Conservation (phyloP, 495 filamentous ascomycete genomes). For the Hypoxylon perforatum region DNA sequence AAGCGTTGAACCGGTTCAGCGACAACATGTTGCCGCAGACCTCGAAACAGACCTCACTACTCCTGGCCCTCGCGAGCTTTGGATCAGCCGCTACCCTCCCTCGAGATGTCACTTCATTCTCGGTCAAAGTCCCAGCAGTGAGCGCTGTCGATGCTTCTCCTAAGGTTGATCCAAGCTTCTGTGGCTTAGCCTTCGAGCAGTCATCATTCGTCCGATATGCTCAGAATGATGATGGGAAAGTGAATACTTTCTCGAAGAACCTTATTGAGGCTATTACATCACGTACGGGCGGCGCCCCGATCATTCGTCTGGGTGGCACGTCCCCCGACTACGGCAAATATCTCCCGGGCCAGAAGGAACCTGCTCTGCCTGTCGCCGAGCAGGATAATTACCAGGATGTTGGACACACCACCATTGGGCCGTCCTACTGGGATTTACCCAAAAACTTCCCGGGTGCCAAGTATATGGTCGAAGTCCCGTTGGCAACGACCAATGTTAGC, state of each 20-base stretch:
- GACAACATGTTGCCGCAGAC: conserved; percentile 15
- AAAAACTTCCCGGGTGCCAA: conserved; percentile 40
- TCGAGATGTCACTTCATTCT: conserved; percentile 15
- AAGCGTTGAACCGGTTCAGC: conserved; percentile 1
- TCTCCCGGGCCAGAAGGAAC: conserved; percentile 40
- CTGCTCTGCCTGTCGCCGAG: conserved; percentile 42
- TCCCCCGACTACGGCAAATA: conserved; percentile 46
- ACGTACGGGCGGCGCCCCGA: conserved; percentile 42
- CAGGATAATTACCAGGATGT: conserved; percentile 45
- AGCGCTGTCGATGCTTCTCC: conserved; percentile 19
- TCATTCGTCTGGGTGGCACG: conserved; percentile 44
- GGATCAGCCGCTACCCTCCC: conserved; percentile 21
- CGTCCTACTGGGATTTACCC: conserved; percentile 42
- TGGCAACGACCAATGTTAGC: conserved; percentile 45
- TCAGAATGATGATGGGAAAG: conserved; percentile 33
- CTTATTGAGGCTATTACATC: conserved; percentile 44
- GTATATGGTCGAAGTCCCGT: conserved; percentile 46
- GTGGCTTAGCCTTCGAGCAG: conserved; percentile 44
- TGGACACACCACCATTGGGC: conserved; percentile 43
- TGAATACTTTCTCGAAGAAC: conserved; percentile 43
- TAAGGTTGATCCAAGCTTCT: conserved; percentile 39
- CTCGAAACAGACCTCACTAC: conserved; percentile 3
- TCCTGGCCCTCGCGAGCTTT: conserved; percentile 22
- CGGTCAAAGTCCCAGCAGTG: conserved; percentile 18
- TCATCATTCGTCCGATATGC: conserved; percentile 45